Evolutionary conservation across 1,284 basidiomycete genomes (phyloP).

Genomic region (Marasmius sp.): DNA sequence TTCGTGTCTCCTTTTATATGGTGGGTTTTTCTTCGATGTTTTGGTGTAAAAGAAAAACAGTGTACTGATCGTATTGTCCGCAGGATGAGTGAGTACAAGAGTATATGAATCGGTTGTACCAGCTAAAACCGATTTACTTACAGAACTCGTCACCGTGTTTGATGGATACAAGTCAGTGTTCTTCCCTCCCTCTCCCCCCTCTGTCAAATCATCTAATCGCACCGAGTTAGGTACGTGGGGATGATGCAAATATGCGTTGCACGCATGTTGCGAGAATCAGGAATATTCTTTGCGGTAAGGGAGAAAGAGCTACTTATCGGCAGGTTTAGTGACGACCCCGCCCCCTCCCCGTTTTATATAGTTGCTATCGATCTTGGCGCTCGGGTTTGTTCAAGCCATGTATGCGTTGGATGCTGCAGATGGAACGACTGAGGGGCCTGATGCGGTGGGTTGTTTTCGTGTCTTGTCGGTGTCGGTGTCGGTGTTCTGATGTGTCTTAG

Average conservation of each 20-base stretch:
- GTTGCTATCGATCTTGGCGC: conserved; percentile 77
- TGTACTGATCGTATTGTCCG: background rate
- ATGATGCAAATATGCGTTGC: conserved; percentile 87
- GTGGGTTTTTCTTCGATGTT: conserved; percentile 39
- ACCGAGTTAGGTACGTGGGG: conserved; percentile 61
- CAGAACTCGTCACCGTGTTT: conserved; percentile 78
- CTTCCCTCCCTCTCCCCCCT: background rate
- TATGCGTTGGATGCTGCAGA: conserved; percentile 92
- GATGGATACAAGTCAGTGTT: conserved; percentile 73
- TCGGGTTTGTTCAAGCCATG: conserved; percentile 86
- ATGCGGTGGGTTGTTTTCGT: conserved; percentile 34
- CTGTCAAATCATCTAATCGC: background rate
- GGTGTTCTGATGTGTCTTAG: conserved; percentile 27
- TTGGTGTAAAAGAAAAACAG: background rate
- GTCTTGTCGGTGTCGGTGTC: background rate
- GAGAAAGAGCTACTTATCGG: conserved; percentile 2
- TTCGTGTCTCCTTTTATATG: conserved; percentile 87
- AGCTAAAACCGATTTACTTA: conserved; percentile 9
- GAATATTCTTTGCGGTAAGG: conserved; percentile 87
- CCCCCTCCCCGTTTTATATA: too few relatives aligned
- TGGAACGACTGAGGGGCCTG: conserved; percentile 62
- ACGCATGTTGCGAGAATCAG: conserved; percentile 89
- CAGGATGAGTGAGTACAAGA: conserved; percentile 73
- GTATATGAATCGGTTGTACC: background rate
- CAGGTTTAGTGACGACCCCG: conserved; percentile 12